These are phyloP conservation scores for Moesziomyces antarcticus DNA, from an alignment of 1,284 basidiomycete species.

Conservation along the genomic window DNA sequence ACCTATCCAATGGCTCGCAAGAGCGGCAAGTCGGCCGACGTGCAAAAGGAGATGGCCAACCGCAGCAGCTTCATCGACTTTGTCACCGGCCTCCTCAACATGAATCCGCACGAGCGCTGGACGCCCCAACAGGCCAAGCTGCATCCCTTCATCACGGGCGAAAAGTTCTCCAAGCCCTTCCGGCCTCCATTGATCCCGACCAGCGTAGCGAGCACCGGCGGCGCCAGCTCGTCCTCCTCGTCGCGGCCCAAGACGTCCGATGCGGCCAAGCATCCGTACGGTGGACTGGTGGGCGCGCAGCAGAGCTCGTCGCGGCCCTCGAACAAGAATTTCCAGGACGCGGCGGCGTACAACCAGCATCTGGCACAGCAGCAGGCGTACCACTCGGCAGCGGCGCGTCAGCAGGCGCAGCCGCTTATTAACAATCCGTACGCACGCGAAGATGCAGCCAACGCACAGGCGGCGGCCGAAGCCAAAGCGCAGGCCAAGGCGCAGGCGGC, in stretches of 20 bases:
- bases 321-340: constrained; percentile 84
- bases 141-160: constrained; percentile 98
- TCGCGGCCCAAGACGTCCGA: constrained; percentile 32
- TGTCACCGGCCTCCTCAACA: constrained; percentile 89
- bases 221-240: constrained; percentile 13
- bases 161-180: constrained; percentile 76
- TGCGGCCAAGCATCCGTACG: constrained; percentile 84
- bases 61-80: constrained; percentile 97
- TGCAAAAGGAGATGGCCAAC: constrained; percentile 95
- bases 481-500: constrained; percentile 50
- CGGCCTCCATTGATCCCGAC: constrained; percentile 60
- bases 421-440: constrained; percentile 61
- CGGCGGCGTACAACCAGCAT: constrained; percentile 92
- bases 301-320: constrained; percentile 75
- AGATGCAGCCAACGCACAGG: constrained; percentile 32
- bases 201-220: constrained; percentile 8
- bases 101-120: constrained; percentile 96
- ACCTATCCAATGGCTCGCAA: constrained; percentile 87
- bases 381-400: constrained; percentile 73
- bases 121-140: constrained; percentile 93
- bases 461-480: constrained; percentile 43
- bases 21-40: constrained; percentile 82
- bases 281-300: constrained; percentile 76
- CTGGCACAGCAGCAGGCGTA: constrained; percentile 92
- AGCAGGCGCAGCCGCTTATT: constrained; percentile 66